Evolutionary conservation across 441 rosid species (phyloP).

Genomic region (Geranium incanum): DNA sequence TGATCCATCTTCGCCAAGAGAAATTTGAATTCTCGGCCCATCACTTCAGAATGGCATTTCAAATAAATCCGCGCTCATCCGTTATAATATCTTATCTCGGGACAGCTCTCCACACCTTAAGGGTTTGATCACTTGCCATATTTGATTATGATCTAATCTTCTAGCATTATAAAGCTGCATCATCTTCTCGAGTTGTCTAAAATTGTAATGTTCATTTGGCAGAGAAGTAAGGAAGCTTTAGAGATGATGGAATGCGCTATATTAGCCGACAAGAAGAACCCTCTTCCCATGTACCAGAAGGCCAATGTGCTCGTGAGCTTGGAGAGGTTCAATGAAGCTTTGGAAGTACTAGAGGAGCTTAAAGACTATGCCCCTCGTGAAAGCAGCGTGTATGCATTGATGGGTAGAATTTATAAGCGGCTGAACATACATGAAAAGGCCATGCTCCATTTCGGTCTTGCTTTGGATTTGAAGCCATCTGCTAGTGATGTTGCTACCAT

Average conservation of each 20-base stretch:
- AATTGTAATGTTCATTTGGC: conserved; percentile 18
- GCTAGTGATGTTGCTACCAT: conserved; percentile 83
- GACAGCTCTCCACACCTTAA: conserved; percentile 72
- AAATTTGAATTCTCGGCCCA: conserved; percentile 91
- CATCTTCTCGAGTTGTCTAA: conserved; percentile 12
- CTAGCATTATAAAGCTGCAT: conserved; percentile 6
- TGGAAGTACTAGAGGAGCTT: conserved; percentile 85
- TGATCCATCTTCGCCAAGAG: conserved; percentile 92
- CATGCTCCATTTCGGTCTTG: conserved; percentile 88
- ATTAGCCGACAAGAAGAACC: conserved; percentile 81
- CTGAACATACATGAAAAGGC: conserved; percentile 77
- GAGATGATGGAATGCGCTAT: conserved; percentile 88
- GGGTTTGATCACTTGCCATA: conserved; percentile 35
- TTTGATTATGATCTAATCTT: neutral
- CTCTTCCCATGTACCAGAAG: conserved; percentile 97
- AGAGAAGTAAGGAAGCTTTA: conserved; percentile 88
- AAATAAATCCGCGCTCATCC: conserved; percentile 77
- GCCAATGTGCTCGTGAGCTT: conserved; percentile 81
- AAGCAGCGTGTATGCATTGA: conserved; percentile 84
- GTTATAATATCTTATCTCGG: conserved; percentile 94
- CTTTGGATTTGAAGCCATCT: conserved; percentile 94
- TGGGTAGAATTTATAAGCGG: conserved; percentile 83
- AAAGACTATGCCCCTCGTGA: conserved; percentile 92
- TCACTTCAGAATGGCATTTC: conserved; percentile 83
- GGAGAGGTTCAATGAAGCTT: conserved; percentile 74